phyloP scores from a whole-genome alignment of 1,284 basidiomycete genomes.

The Hortiboletus rubellus region DNA sequence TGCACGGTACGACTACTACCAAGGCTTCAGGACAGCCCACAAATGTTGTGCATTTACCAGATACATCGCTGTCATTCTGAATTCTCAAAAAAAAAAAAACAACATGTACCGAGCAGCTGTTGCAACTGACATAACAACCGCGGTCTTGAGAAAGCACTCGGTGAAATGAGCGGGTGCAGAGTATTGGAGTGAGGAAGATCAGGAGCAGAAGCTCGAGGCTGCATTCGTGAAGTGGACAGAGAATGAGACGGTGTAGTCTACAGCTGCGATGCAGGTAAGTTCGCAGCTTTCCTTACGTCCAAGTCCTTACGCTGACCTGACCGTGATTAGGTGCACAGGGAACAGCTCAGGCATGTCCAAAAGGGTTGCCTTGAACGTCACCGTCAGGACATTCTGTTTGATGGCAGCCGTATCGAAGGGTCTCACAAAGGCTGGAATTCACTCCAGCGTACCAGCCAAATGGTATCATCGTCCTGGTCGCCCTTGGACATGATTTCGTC shows the following conservation, averaged over 20 bases:
- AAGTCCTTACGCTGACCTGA: too few relatives aligned
- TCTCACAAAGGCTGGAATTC: too few relatives aligned
- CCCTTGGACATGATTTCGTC: too few relatives aligned
- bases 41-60: background rate
- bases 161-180: background rate
- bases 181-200: background rate
- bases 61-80: background rate
- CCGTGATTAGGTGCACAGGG: background rate
- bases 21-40: too few relatives aligned
- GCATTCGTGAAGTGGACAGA: background rate
- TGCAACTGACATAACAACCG: background rate
- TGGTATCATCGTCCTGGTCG: too few relatives aligned
- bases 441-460: too few relatives aligned
- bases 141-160: background rate
- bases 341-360: background rate
- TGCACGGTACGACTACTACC: background rate
- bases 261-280: background rate
- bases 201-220: too few relatives aligned
- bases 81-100: background rate
- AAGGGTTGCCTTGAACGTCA: background rate
- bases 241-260: constrained; percentile 3
- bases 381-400: background rate
- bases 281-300: background rate
- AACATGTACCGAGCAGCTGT: background rate
- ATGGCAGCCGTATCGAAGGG: background rate